Percentiles rank a stretch among this genome's conserved stretches.
Conservation (phyloP, 2,329 filamentous ascomycete genomes). For the Clonostachys sp. region DNA sequence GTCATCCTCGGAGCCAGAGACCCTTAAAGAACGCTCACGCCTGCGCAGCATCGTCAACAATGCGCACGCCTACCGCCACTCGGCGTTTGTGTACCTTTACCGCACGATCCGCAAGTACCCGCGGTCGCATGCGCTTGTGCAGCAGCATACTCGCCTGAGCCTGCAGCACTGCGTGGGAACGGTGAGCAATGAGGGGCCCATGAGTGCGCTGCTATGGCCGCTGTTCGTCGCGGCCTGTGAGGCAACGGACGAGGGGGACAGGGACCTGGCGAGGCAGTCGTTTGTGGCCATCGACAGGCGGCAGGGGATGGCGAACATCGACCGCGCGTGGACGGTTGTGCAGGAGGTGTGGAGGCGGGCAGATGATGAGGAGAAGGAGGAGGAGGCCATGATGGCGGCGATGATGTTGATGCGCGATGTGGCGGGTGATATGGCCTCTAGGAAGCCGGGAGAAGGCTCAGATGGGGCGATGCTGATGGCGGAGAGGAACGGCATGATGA, state of each 20-base stretch:
- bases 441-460: background rate
- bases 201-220: slow-evolving; percentile 61
- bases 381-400: background rate
- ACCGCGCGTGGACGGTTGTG: slow-evolving; percentile 54
- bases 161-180: slow-evolving; percentile 51
- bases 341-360: slow-evolving; percentile 56
- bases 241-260: slow-evolving; percentile 42
- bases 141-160: slow-evolving; percentile 44
- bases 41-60: slow-evolving; percentile 54
- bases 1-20: background rate
- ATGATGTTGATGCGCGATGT: background rate
- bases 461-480: slow-evolving; percentile 5
- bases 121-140: slow-evolving; percentile 43
- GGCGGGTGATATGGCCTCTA: background rate
- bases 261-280: slow-evolving; percentile 42
- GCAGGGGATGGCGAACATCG: slow-evolving; percentile 64
- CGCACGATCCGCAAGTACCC: slow-evolving; percentile 45
- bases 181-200: slow-evolving; percentile 51
- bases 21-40: slow-evolving; percentile 14
- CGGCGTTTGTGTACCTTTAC: slow-evolving; percentile 53
- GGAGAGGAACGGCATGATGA: too few species aligned
- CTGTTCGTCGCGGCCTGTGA: slow-evolving; percentile 61
- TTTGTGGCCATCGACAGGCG: slow-evolving; percentile 49
- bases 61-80: slow-evolving; percentile 56
- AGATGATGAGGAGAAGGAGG: slow-evolving; percentile 23